Base-by-base conservation (phyloP, 805 yeast genomes). In the Pichia membranifaciens region DNA sequence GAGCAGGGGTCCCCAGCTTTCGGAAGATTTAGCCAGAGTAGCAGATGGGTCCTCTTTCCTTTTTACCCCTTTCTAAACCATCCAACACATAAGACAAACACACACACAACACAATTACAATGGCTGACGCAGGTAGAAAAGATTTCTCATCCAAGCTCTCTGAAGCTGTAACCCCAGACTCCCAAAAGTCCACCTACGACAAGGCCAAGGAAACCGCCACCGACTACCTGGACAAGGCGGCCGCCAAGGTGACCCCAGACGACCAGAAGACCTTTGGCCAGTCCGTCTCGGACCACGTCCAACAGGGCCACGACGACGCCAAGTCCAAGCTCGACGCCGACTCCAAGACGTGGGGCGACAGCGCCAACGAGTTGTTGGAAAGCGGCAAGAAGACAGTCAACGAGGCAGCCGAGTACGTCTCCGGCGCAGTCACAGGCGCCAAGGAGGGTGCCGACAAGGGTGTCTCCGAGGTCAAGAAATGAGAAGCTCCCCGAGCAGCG, bases 201-300 rank as follows among this genome's bases (percentile, higher is more conserved):
- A 72, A 83, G 69, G 83, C 81, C 56, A 84, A 85, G 75, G 95
- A 88, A 70, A 49, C 65, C 25, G 80, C 77, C 52, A 83, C 95
- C 50, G 84, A 76, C 62, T 62, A 72, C 25, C 75, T 72, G 57
- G 96, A 88, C 74, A 73, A 77, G 64, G 64, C 76, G 43, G 88
- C 84, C 48, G 70, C 76, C 42, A 64, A 72, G 45, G 63, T 74
- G 43, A 78, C 79, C 55, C 93, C 96, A 57, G 82, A 83, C 38
- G 62, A 64, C 48, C 71, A 81, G 58, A 87, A 88, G 75, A 81
- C 90, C 20, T 66, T 75, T 54, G 64, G 76, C 45, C 96, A 88
- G 73, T 69, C 79, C 50, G 68, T 79, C 33, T 55, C 58, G 48
- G 81, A 76, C 64, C 60, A 62, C 51, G 67, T 62, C 42, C 68